Evolutionary conservation across 2,329 filamentous ascomycete species (phyloP), one percentile per base, ranked within the genome.

Genomic region (Hirsutella rhossiliensis): DNA sequence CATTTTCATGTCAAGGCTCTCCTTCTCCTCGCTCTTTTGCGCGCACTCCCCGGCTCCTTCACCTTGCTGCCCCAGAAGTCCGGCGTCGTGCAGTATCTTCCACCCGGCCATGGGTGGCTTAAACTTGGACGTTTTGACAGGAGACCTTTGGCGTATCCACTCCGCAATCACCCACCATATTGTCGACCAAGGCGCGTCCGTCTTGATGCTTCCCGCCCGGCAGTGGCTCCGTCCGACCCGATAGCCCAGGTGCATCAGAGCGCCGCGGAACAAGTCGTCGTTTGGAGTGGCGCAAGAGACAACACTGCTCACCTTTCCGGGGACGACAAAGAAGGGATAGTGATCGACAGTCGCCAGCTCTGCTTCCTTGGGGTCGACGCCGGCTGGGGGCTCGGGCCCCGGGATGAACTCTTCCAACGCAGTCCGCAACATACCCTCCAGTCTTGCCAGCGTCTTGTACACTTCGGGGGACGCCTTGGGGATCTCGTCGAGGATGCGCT

Each of bases 111-210:
- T 85, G n/a, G 74, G 75, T 36, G 79, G 72, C 54, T 78, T 83
- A 44, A 94, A 70, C 18, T 78, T 78, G 1, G 76, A 76, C 31
- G 81, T 76, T 58, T 85, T 94, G 46, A 94, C 72, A 0, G 89
- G 88, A 0, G 77, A 73, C 55, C 82, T 84, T 58, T 94, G 87
- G 20, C 82, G 76, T 13, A 85, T 78, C 87, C 88, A 98, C 63
- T 95, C 88, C 23, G 86, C 76, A 78, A 97, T 92, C 27, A 97
- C 70, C 59, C 94, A 84, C 89, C 92, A 97, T 40, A 98, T 76
- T 0, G 87, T 80, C 5, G 71, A 71, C 88, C 88, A 98, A 0
- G 89, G 86, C 13, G 92, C 92, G 62, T 97, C 80, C 0, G 92
- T 97, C 67, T 94, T 94, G 63, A 97, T 80, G 56, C 86, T 92